These are phyloP conservation scores for Dothidotthia symphoricarpi DNA, from an alignment of 2,329 filamentous ascomycete genomes.

Conservation along the genomic window DNA sequence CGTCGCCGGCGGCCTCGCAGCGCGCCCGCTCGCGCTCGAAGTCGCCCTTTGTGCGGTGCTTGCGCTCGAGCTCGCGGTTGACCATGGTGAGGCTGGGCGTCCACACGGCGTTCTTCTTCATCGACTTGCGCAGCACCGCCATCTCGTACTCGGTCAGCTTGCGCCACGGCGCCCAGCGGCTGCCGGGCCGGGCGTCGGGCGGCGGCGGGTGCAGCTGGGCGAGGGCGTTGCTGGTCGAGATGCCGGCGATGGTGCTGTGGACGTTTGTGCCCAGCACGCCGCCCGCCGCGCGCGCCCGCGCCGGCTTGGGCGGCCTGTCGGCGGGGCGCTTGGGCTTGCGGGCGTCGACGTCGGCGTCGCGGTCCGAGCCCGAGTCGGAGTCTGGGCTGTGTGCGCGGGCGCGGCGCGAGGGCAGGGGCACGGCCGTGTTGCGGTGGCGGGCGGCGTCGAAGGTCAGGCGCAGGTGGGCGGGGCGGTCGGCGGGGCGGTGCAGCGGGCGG, in stretches of 20 bases:
- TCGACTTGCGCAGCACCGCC: constrained; percentile 72
- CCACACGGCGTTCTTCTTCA: constrained; percentile 92
- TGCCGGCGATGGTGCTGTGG: constrained; percentile 54
- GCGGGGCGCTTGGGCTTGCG: constrained; percentile 34
- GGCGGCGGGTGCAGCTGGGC: constrained; percentile 60
- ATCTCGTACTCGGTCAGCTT: constrained; percentile 66
- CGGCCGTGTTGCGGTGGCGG: constrained; percentile 19
- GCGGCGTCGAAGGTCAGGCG: constrained; percentile 29
- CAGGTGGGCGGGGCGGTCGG: constrained; percentile 28
- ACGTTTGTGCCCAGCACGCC: constrained; percentile 54
- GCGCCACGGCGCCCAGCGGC: constrained; percentile 62
- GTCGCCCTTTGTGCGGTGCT: constrained; percentile 57
- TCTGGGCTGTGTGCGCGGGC: constrained; percentile 13
- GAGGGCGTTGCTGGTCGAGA: constrained; percentile 62
- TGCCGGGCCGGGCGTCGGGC: constrained; percentile 58
- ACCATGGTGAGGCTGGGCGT: constrained; percentile 84
- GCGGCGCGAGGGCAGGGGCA: constrained; percentile 15
- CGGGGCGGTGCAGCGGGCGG: constrained; percentile 34
- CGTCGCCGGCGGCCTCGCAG: constrained; percentile 60
- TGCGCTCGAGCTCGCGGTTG: constrained; percentile 68
- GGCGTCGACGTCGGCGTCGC: constrained; percentile 20
- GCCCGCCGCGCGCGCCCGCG: constrained; percentile 44
- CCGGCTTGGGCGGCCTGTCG: constrained; percentile 43
- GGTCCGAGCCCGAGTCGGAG: constrained; percentile 16
- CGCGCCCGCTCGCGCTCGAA: constrained; percentile 58